Conservation (phyloP, 805 yeast species). For the Blastobotrys muscicola region DNA sequence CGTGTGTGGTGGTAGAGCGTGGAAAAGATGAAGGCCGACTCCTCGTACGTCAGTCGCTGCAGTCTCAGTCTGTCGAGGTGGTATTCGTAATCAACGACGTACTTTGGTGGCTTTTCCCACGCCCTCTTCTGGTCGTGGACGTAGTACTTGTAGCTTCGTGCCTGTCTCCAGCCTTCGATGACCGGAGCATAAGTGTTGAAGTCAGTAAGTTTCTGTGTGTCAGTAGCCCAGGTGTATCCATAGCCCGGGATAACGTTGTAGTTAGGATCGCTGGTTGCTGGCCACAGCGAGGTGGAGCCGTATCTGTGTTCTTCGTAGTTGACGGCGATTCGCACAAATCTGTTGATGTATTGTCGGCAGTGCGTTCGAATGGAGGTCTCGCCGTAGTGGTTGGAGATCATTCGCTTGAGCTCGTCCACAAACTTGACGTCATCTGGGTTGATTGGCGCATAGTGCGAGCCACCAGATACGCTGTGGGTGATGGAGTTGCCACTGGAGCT, state of each 20-base stretch:
- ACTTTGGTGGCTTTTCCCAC: conserved; percentile 18
- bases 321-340: conserved; percentile 23
- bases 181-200: conserved; percentile 18
- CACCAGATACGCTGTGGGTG: neutral
- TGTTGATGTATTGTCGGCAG: conserved; percentile 20
- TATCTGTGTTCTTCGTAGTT: conserved; percentile 21
- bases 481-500: too few species aligned
- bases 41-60: conserved; percentile 17
- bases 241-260: conserved; percentile 20
- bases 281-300: conserved; percentile 18
- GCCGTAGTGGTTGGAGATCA: conserved; percentile 24
- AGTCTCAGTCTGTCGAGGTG: conserved; percentile 21
- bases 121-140: conserved; percentile 14
- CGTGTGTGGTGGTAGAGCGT: conserved; percentile 17
- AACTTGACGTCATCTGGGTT: conserved; percentile 17
- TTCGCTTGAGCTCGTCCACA: conserved; percentile 20
- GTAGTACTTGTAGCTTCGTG: conserved; percentile 20
- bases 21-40: conserved; percentile 20
- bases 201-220: conserved; percentile 17
- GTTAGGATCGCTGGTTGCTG: conserved; percentile 9
- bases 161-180: conserved; percentile 24
- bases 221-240: conserved; percentile 27
- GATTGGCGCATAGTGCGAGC: conserved; percentile 1
- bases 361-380: conserved; percentile 21
- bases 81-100: conserved; percentile 23